Evolutionary conservation across 2,329 filamentous ascomycete genomes (phyloP).

Genomic region (Domatiomyces catenatus): DNA sequence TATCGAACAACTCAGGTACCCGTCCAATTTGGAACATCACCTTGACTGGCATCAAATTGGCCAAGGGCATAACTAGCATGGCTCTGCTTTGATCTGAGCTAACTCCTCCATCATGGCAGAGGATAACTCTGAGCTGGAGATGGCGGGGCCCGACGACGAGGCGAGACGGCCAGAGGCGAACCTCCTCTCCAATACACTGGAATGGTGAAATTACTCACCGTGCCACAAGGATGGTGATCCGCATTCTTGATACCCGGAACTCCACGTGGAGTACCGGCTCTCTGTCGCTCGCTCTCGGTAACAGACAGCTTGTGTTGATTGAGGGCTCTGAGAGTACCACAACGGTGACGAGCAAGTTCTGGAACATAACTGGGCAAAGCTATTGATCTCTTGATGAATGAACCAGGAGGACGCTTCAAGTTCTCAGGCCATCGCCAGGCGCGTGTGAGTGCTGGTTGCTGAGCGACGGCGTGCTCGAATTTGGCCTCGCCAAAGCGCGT

Average conservation of each 20-base stretch:
- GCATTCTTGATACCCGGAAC: background rate
- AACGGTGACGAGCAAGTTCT: background rate
- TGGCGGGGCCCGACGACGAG: no score
- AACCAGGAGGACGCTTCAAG: background rate
- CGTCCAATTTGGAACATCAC: background rate
- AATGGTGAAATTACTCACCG: background rate
- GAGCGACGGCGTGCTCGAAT: background rate
- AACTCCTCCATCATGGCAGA: background rate
- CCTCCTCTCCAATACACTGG: background rate
- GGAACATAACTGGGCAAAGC: background rate
- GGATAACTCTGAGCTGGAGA: background rate
- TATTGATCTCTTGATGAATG: background rate
- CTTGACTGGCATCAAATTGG: background rate
- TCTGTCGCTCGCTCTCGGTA: background rate
- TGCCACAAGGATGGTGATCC: background rate
- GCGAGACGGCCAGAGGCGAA: background rate
- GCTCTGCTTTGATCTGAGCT: background rate
- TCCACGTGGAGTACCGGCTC: background rate
- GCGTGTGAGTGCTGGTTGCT: background rate
- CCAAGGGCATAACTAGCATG: background rate
- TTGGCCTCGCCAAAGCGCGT: background rate
- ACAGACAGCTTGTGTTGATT: background rate
- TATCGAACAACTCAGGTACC: background rate
- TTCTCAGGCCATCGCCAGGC: background rate
- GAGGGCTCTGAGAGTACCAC: background rate